Percentiles rank a stretch among this genome's conserved stretches.
These are phyloP conservation scores for Cladosporium sp. DNA, from an alignment of 2,329 filamentous ascomycete species.

Conservation along the genomic window DNA sequence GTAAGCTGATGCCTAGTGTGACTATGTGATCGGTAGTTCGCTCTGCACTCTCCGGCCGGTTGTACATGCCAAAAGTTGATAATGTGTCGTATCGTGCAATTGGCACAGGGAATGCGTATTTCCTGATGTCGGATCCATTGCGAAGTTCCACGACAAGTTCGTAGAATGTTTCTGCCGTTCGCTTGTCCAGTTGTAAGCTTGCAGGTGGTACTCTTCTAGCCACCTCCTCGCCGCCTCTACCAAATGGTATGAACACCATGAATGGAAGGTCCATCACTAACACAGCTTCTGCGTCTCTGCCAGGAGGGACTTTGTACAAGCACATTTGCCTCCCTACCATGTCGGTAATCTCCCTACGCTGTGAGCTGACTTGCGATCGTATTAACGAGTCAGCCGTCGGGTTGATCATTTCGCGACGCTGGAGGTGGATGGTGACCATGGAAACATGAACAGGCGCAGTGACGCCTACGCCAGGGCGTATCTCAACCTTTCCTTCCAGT, in stretches of 20 bases:
- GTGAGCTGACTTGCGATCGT: conserved; percentile 80
- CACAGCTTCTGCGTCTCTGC: conserved; percentile 82
- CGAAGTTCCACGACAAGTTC: conserved; percentile 95
- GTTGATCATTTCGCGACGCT: conserved; percentile 93
- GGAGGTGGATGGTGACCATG: conserved; percentile 89
- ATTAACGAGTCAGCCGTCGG: conserved; percentile 91
- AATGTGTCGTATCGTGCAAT: conserved; percentile 93
- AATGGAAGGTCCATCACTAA: conserved; percentile 97
- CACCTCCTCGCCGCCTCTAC: conserved; percentile 84
- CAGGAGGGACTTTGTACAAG: conserved; percentile 80
- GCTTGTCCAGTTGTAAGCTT: conserved; percentile 82
- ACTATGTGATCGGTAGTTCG: conserved; percentile 86
- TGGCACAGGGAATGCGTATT: conserved; percentile 87
- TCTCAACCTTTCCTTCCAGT: conserved; percentile 97
- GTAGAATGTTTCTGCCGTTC: conserved; percentile 96
- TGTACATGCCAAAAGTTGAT: conserved; percentile 99
- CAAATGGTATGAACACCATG: conserved; percentile 94
- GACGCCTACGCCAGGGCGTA: conserved; percentile 79
- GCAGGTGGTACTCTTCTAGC: conserved; percentile 89
- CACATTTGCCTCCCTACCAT: conserved; percentile 95
- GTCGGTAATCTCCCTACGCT: conserved; percentile 85
- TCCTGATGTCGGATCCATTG: conserved; percentile 73
- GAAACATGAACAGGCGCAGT: conserved; percentile 89
- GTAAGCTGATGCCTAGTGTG: conserved; percentile 85
- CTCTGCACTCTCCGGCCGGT: conserved; percentile 85